Evolutionary conservation across 2,329 filamentous ascomycete species (phyloP).

Genomic region (Magnaporthales sp.): DNA sequence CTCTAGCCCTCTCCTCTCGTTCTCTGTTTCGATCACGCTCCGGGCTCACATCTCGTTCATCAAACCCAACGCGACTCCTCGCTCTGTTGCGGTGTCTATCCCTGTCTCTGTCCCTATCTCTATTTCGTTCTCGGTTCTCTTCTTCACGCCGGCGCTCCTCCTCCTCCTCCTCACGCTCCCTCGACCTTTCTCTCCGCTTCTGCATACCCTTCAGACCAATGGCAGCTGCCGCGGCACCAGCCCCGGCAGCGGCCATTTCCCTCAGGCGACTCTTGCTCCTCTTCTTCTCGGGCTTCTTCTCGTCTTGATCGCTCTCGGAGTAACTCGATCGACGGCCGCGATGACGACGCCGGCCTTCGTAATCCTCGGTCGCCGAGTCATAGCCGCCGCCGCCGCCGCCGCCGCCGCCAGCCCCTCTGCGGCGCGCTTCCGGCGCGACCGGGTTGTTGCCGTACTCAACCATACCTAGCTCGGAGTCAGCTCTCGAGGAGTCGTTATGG

Average conservation of each 20-base stretch:
- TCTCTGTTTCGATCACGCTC: constrained; percentile 9
- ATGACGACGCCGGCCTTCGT: constrained; percentile 11
- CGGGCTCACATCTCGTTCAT: constrained; percentile 11
- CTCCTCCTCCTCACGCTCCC: constrained; percentile 23
- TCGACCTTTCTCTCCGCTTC: constrained; percentile 29
- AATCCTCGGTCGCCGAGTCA: constrained; percentile 39
- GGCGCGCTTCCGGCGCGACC: constrained; percentile 31
- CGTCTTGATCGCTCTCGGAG: constrained; percentile 14
- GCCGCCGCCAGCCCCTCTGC: constrained; percentile 17
- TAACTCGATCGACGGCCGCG: constrained; percentile 18
- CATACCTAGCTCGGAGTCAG: constrained; percentile 61
- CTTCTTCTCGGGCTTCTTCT: constrained; percentile 26
- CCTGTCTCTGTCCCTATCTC: constrained; percentile 11
- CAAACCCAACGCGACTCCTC: constrained; percentile 7
- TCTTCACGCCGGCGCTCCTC: constrained; percentile 8
- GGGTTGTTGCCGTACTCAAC: constrained; percentile 57
- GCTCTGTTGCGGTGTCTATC: neutral
- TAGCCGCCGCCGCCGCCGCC: constrained; percentile 24
- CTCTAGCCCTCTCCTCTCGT: constrained; percentile 23
- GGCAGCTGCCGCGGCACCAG: constrained; percentile 50
- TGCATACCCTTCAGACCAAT: constrained; percentile 54
- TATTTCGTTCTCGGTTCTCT: constrained; percentile 12
- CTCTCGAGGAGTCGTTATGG: constrained; percentile 20
- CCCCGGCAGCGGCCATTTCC: constrained; percentile 44
- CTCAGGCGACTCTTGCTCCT: constrained; percentile 46